Evolutionary conservation across 2,329 filamentous ascomycete genomes (phyloP).

Genomic region (Botryosphaeria agaves): DNA sequence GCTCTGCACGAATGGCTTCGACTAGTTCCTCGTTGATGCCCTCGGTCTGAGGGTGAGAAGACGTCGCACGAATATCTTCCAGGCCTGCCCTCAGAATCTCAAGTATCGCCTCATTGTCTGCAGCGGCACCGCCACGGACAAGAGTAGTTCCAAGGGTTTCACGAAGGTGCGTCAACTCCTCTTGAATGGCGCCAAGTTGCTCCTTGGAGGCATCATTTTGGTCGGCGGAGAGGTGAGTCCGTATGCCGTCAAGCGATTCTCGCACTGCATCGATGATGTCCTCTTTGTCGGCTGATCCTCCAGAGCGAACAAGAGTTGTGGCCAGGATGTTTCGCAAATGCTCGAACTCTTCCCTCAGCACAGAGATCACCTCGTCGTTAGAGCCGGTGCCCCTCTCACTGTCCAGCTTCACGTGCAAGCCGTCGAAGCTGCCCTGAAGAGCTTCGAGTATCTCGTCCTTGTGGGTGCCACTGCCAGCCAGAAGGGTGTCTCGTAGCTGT

Average conservation of each 20-base stretch:
- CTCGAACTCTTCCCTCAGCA: conserved; percentile 43
- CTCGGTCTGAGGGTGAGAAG: conserved; percentile 7
- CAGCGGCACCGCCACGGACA: conserved; percentile 17
- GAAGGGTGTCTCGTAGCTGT: conserved; percentile 60
- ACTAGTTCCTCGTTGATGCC: conserved; percentile 31
- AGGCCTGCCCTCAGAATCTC: conserved; percentile 18
- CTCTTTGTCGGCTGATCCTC: conserved; percentile 34
- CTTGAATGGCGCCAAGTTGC: conserved; percentile 22
- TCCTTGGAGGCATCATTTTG: conserved; percentile 24
- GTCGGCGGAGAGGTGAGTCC: conserved; percentile 18
- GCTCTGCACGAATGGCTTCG: conserved; percentile 32
- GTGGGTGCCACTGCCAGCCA: conserved; percentile 36
- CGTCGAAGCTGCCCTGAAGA: conserved; percentile 34
- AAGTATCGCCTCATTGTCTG: conserved; percentile 23
- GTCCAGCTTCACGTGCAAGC: conserved; percentile 25
- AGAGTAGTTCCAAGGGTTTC: conserved; percentile 23
- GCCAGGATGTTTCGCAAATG: conserved; percentile 40
- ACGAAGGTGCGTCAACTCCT: conserved; percentile 25
- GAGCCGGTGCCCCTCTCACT: conserved; percentile 14
- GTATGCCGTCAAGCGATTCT: conserved; percentile 25
- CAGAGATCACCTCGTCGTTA: conserved; percentile 27
- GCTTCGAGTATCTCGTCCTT: conserved; percentile 46
- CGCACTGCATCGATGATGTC: conserved; percentile 55
- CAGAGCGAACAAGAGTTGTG: conserved; percentile 30
- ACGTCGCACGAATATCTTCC: conserved; percentile 19